Base-by-base conservation (phyloP, 2,329 filamentous ascomycete species). In the Fusarium sp. region DNA sequence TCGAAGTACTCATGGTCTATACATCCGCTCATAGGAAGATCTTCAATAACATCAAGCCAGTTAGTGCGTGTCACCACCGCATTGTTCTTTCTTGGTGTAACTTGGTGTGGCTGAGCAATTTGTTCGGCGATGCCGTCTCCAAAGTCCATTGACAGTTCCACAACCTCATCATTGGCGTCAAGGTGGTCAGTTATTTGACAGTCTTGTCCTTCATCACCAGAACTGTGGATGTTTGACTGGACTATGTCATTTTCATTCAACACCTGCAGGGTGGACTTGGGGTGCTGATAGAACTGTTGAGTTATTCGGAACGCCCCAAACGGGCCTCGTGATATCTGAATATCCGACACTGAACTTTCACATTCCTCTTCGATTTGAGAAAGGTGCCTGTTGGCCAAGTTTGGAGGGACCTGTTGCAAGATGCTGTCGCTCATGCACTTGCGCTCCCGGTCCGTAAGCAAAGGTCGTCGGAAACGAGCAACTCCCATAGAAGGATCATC, bases 291-390 rank as follows among this genome's bases (percentile, higher is more conserved):
- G 4, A n/a, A 30, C 5, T 51, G 13, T 10, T 7, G 4, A 0
- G 56, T 58, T 1, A 70, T 15, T 9, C 48, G 54, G 2, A 70
- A 70, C 7, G 49, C 67, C 0, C 67, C 67, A 39, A 70, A 70
- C 0, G 67, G 67, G 3, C 67, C 67, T n/a, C 58, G 49, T 2
- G 55, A 68, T 14, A 70, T 44, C 0, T 70, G 67, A 2, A 70
- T 1, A 6, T 68, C 44, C 2, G 39, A 10, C 2, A 47, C 35
- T 3, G 45, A 7, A 4, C 20, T 51, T 10, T 70, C 63, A 3
- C 67, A 70, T 4, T 70, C 63, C 15, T 65, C 58, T 5, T 70
- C 67, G 6, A 70, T 54, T 7, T 67, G 59, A 1, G 55, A 52
- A 1, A 70, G 19, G 20, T 70, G 55, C 63, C 63, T 70, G 5